phyloP scores from a whole-genome alignment of 345 rosid genomes.

The Ceriops zippeliana region DNA sequence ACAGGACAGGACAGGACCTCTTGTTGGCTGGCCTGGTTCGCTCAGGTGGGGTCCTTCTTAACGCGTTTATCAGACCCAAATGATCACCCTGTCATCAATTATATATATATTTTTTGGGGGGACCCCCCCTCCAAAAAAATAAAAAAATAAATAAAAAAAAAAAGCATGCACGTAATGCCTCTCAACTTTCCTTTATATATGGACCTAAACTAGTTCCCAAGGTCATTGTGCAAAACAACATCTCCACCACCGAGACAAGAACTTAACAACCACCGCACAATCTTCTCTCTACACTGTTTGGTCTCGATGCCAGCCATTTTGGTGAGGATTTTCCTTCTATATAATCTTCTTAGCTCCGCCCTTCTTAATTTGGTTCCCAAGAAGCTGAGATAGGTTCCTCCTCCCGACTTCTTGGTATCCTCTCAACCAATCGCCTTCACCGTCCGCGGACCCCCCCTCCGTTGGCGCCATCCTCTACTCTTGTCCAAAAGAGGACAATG shows the following conservation, averaged over 20 bases:
- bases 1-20: no score
- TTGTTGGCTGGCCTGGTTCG: no score
- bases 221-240: background rate
- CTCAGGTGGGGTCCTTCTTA: no score
- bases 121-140: no score
- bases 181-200: background rate
- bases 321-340: conserved; percentile 45
- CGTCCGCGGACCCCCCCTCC: background rate
- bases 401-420: conserved; percentile 37
- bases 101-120: no score
- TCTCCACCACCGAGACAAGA: background rate
- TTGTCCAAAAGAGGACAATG: conserved; percentile 27
- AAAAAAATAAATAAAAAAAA: no score
- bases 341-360: conserved; percentile 41
- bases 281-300: background rate
- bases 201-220: background rate
- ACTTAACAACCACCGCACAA: background rate
- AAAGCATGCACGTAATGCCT: background rate
- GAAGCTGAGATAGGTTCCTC: conserved; percentile 44
- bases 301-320: conserved; percentile 30
- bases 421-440: background rate
- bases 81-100: no score
- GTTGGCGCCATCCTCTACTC: background rate
- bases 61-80: no score
- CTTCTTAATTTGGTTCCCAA: conserved; percentile 48